A percentile compares a stretch with the other conserved stretches of the same genome.
These are phyloP conservation scores for Cicer yamashitae DNA, from an alignment of 306 rosid species.

Conservation along the genomic window DNA sequence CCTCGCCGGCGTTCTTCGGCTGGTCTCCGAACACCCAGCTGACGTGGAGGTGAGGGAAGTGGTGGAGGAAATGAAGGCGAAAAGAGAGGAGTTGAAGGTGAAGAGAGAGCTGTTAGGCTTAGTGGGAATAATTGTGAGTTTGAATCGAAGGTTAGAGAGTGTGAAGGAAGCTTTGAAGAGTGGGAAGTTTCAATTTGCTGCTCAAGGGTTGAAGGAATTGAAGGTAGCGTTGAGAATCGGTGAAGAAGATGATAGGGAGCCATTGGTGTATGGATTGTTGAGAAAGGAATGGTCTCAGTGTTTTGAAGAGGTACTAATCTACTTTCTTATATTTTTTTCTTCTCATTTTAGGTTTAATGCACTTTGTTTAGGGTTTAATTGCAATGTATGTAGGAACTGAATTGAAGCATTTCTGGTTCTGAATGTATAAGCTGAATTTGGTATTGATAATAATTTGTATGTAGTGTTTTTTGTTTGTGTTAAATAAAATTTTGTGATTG, in stretches of 20 bases:
- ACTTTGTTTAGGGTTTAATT: not conserved
- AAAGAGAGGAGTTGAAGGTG: slow-evolving; percentile 63
- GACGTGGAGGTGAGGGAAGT: slow-evolving; percentile 61
- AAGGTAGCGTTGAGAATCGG: slow-evolving; percentile 59
- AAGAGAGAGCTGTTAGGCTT: slow-evolving; percentile 67
- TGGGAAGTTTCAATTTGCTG: slow-evolving; percentile 71
- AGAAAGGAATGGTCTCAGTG: slow-evolving; percentile 82
- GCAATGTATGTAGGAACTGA: slow-evolving; percentile 14
- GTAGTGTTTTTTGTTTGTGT: not conserved
- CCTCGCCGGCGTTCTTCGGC: slow-evolving; percentile 48
- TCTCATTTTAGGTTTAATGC: not conserved
- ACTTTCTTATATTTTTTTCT: not conserved
- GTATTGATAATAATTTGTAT: not conserved
- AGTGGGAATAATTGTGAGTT: slow-evolving; percentile 60
- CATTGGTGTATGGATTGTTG: slow-evolving; percentile 76
- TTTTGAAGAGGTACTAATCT: slow-evolving; percentile 78
- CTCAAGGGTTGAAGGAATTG: slow-evolving; percentile 71
- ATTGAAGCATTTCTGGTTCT: slow-evolving; percentile 11
- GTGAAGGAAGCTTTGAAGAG: slow-evolving; percentile 67
- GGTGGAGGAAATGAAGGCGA: slow-evolving; percentile 64
- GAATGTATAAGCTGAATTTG: slow-evolving; percentile 9
- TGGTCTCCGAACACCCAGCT: slow-evolving; percentile 62
- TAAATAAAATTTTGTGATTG: not conserved
- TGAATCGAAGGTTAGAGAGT: slow-evolving; percentile 57
- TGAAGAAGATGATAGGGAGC: slow-evolving; percentile 60